These are phyloP conservation scores for Macrolepiota dolichaula DNA, from an alignment of 768 basidiomycete genomes.

Conservation along the genomic window DNA sequence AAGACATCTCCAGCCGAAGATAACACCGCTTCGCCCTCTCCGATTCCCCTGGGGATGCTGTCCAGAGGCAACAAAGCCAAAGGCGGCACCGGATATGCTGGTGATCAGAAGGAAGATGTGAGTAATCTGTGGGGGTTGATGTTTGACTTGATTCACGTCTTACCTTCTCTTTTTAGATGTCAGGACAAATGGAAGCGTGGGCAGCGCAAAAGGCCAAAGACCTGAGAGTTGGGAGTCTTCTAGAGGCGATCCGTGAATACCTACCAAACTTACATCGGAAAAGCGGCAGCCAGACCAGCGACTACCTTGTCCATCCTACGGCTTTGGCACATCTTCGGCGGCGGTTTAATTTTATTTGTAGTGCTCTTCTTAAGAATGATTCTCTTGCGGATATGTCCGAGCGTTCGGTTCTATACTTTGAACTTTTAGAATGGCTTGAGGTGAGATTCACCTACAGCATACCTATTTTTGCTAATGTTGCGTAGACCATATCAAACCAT, in stretches of 20 bases:
- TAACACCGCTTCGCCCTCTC: constrained; percentile 50
- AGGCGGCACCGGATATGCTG: constrained; percentile 86
- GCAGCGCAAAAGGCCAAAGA: constrained; percentile 74
- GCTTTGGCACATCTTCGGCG: constrained; percentile 88
- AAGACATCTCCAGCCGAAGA: constrained; percentile 43
- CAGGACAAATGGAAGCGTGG: constrained; percentile 78
- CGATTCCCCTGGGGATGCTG: constrained; percentile 23
- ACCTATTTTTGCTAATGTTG: constrained; percentile 4
- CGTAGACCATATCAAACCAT: constrained; percentile 86
- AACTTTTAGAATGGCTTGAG: constrained; percentile 90
- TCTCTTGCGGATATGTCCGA: constrained; percentile 95
- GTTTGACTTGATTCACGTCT: background rate
- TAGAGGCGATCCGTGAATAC: constrained; percentile 73
- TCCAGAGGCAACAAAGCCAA: constrained; percentile 59
- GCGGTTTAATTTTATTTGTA: constrained; percentile 86
- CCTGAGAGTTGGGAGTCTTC: constrained; percentile 62
- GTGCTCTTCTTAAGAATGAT: constrained; percentile 84
- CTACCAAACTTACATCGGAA: constrained; percentile 77
- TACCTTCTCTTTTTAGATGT: constrained; percentile 43
- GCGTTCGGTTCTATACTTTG: constrained; percentile 79
- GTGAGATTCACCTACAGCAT: constrained; percentile 35
- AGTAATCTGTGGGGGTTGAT: constrained; percentile 25
- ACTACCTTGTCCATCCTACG: constrained; percentile 91
- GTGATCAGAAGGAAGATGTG: constrained; percentile 81
- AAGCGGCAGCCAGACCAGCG: constrained; percentile 77